Evolutionary conservation across 1,284 basidiomycete genomes (phyloP), one percentile per base, ranked within the genome.

Genomic region (Microbotryomycetes sp.): DNA sequence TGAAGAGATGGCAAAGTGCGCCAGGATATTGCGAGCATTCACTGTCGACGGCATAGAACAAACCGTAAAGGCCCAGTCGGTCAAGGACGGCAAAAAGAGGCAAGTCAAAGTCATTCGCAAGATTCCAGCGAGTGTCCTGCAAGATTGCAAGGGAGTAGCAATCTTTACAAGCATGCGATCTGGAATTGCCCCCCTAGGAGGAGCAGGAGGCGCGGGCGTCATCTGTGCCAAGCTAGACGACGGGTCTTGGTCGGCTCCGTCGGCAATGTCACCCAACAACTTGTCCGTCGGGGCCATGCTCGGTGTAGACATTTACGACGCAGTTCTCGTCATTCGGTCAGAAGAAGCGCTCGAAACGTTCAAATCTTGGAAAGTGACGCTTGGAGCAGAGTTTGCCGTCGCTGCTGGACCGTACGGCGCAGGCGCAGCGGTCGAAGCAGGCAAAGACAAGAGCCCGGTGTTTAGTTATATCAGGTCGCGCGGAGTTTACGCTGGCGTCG

Each of bases 121-220:
- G 71, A 80, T 81, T 56, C 80, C 80, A 0, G 78, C 79, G 0
- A 59, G 73, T 16, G 76, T 81, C n/a, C 76, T 82, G 46, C 69
- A 73, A 21, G 62, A 76, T 7, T 79, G 79, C 2, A 62, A 66
- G 30, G 70, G 68, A 0, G 47, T 79, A 23, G 77, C 77, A 27
- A 80, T 82, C 67, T 81, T 79, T 68, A 79, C 79, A 0, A 73
- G 74, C 7, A 79, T 81, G 73, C 55, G 77, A 9, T 70, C 73
- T 9, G 81, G 79, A 1, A 75, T 81, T 13, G 78, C 79, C 0
- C 80, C 80, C 0, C 76, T 82, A 15, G 80, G 80, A 11, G 80
- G 81, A 0, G 78, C 79, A 0, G 80, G 80, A 41, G 81, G 80
- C 0, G 70, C 75, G 0, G 81, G 81, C 0, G 50, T 79, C 6